Evolutionary conservation across 78 protist species (phyloP), one percentile per base, ranked within the genome.

Genomic region (Dictyostelium firmibasis): DNA sequence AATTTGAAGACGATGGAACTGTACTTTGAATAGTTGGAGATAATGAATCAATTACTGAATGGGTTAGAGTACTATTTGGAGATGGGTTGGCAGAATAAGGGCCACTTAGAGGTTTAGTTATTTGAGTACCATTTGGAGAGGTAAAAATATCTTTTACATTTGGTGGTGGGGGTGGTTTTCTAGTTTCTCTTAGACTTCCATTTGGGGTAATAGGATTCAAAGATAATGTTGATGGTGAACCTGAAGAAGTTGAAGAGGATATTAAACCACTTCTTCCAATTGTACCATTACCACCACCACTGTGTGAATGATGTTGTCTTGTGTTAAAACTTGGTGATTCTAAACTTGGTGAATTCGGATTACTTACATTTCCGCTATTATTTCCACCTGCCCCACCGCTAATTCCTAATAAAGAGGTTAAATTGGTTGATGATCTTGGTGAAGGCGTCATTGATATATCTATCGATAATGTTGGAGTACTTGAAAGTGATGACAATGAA

Each of bases 141-240:
- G 25, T 81, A 25, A 81, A 81, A 25, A 81, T 31, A 81, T 81
- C 85, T 50, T 81, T 57, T 53, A 31, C 64, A 41, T 53, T 81
- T 47, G 85, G 85, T 5, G 70, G 85, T n/a, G 85, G 85, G 13
- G 85, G 85, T 14, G 84, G 84, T 50, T 81, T 81, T 81, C 85
- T 81, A 75, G 25, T 75, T 75, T 75, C 81, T 75, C 47, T 75
- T 20, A 75, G 20, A 75, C 81, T 75, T 7, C 81, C 81, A 67
- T 25, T 67, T 27, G 75, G 75, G 0, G 75, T 67, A 0, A 14
- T 67, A 10, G 75, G 27, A 27, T 25, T 67, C 8, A 67, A 27
- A 2, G 75, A 67, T 27, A 67, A 27, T n/a, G 75, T 11, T 2
- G 75, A 27, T 8, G 75, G 75, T 0, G 75, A 62, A 1, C 72